phyloP scores from a whole-genome alignment of 352 stramenopile genomes.

The Globisporangium mamillatum region DNA sequence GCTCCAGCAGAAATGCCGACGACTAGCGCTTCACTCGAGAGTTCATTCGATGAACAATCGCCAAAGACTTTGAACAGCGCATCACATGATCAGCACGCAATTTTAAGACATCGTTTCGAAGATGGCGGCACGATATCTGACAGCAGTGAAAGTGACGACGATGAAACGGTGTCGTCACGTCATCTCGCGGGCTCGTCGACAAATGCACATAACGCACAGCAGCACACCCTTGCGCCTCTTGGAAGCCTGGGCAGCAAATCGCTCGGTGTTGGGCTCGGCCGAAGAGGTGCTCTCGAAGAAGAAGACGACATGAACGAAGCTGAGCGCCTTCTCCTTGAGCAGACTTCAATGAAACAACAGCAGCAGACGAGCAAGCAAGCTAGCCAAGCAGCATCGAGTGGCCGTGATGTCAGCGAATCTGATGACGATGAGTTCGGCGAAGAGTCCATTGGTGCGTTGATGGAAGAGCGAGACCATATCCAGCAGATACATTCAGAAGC shows the following conservation, averaged over 20 bases:
- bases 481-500: not conserved
- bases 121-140: no score
- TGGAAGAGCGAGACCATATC: not conserved
- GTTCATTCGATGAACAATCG: no score
- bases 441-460: conserved; percentile 11
- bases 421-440: conserved; percentile 23
- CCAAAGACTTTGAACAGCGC: no score
- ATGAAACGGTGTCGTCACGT: not conserved
- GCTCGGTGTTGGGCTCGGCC: not conserved
- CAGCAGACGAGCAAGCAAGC: not conserved
- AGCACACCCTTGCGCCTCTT: not conserved
- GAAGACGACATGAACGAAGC: conserved; percentile 16
- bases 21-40: no score
- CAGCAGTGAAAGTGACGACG: no score
- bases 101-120: no score
- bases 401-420: not conserved
- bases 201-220: not conserved
- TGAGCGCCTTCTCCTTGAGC: conserved; percentile 9
- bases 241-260: not conserved
- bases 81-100: no score
- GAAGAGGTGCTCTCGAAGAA: conserved; percentile 8
- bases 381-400: not conserved
- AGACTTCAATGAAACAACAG: conserved; percentile 16
- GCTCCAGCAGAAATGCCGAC: no score
- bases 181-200: not conserved